Conservation (phyloP, 2,329 filamentous ascomycete species). For the Cordyceps fumosorosea region DNA sequence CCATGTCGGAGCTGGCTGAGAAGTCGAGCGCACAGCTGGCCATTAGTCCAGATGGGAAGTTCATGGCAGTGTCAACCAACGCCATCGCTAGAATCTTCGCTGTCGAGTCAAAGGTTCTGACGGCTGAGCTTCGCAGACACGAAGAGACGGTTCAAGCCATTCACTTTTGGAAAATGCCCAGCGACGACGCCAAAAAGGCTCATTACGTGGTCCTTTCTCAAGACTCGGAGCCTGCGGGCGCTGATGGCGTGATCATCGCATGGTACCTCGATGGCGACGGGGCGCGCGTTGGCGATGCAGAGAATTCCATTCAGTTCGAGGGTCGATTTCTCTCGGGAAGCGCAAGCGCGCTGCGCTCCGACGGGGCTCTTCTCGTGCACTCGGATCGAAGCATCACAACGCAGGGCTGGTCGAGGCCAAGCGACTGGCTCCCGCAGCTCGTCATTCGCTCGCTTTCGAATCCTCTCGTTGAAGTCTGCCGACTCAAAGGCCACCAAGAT, state of each 20-base stretch:
- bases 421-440: conserved; percentile 10
- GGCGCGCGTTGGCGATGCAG: background rate
- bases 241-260: conserved; percentile 3
- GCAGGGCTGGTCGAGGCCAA: conserved; percentile 3
- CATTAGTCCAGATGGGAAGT: background rate
- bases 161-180: background rate
- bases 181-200: background rate
- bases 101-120: background rate
- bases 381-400: conserved; percentile 7
- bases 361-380: background rate
- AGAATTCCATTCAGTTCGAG: background rate
- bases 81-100: conserved; percentile 1
- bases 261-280: conserved; percentile 1
- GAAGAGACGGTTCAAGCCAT: conserved; percentile 1
- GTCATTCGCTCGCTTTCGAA: conserved; percentile 1
- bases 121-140: conserved; percentile 1
- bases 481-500: conserved; percentile 8
- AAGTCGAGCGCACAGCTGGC: conserved; percentile 1
- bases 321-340: conserved; percentile 3
- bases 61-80: conserved; percentile 6
- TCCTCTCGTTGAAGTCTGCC: background rate
- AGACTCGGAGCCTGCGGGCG: conserved; percentile 2
- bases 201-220: conserved; percentile 4
- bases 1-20: conserved; percentile 2
- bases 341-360: conserved; percentile 1